Base-by-base conservation (phyloP, 345 rosid genomes). In the Acer saccharum region DNA sequence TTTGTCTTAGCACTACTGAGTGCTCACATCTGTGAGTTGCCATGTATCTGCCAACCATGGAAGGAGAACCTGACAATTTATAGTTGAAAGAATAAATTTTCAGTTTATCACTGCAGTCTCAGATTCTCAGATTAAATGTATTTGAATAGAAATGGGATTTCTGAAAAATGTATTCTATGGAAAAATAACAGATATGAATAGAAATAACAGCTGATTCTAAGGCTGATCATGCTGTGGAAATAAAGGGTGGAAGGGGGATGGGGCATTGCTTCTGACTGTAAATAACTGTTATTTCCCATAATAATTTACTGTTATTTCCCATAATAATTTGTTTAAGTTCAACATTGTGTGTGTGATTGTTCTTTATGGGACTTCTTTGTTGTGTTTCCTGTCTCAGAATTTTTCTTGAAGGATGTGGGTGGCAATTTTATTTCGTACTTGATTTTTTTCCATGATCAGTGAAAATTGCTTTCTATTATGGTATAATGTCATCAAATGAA, bases 281-380 rank as follows among this genome's bases (percentile, higher is more conserved):
- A 35, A 39, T 58, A 6, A 57, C 63, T 39, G 6, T 58, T n/a
- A 57, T 13, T 0, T 39, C 16, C 27, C 64, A 11, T 35, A 12
- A 61, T 60, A 58, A 72, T 72, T 60, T 41, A 57, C 63, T 39
- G 6, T 58, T n/a, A 57, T 13, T 0, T 39, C 16, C 27, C 64
- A 11, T 35, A 12, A 61, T 60, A 58, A 72, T 72, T 60, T 41
- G 66, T 12, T 72, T 57, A 58, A 32, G 67, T 72, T 72, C n/a
- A 39, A 35, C 11, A 6, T 17, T 39, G 39, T n/a, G n/a, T n/a
- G n/a, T 58, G 20, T 12, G 39, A 8, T 69, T 48, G n/a, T 69
- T 69, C 39, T 50, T 69, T 50, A 52, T 23, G 35, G 52, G 20
- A 10, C 54, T 39, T 58, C 21, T 41, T 58, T 16, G 35, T 20